A percentile compares a stretch with the other conserved stretches of the same genome.
These are phyloP conservation scores for Kuraishia piskuri DNA, from an alignment of 805 yeast genomes.

Conservation along the genomic window DNA sequence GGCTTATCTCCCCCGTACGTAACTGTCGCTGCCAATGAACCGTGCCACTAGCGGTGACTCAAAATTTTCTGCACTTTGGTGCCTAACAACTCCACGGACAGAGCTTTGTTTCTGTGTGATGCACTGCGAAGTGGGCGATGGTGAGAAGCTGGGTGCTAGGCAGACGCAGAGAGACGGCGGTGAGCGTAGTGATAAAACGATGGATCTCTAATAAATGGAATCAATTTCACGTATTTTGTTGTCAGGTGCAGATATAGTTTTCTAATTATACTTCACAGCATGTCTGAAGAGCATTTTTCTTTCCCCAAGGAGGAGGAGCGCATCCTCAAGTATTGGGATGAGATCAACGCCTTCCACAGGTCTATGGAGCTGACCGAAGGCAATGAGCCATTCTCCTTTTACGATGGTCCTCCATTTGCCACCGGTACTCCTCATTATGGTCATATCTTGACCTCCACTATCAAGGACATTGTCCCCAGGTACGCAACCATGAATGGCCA, in stretches of 20 bases:
- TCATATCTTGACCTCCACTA: constrained; percentile 92
- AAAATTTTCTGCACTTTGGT: neutral
- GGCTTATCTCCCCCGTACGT: neutral
- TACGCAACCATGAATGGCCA: constrained; percentile 97
- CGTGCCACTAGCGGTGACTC: neutral
- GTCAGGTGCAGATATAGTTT: neutral
- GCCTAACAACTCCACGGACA: neutral
- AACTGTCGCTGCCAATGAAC: neutral
- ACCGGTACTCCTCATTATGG: constrained; percentile 99
- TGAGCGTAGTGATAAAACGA: neutral
- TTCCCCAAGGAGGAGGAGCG: constrained; percentile 90
- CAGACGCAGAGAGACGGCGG: neutral
- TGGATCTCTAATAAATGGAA: neutral
- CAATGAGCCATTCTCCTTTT: constrained; percentile 82
- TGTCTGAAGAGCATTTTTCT: constrained; percentile 40
- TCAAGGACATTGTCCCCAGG: constrained; percentile 95
- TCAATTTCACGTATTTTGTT: neutral
- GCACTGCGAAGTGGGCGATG: neutral
- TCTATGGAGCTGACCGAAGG: constrained; percentile 78
- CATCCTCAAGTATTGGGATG: constrained; percentile 75
- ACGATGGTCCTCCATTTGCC: constrained; percentile 99
- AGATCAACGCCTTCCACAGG: constrained; percentile 88
- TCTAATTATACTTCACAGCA: constrained; percentile 1
- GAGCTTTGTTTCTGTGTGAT: neutral
- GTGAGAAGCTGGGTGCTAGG: neutral